Conservation (phyloP, 176 grass and related monocot genomes). For the Oryza nivara region DNA sequence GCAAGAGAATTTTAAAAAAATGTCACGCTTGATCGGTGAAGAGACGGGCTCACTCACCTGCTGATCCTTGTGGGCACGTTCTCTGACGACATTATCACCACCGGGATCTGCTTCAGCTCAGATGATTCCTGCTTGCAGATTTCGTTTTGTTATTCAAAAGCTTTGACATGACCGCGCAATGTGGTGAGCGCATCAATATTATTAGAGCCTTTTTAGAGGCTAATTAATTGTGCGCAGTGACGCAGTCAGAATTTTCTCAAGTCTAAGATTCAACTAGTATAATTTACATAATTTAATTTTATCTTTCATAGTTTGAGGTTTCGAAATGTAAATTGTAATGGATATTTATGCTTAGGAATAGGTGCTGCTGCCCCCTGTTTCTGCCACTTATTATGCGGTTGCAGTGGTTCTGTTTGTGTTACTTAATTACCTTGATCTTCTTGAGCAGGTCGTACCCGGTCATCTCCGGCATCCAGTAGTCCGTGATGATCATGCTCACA, state of each 20-base stretch:
- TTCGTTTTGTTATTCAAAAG: neutral
- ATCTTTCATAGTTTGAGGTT: no score
- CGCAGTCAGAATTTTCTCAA: no score
- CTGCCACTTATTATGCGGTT: neutral
- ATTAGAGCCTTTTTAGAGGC: neutral
- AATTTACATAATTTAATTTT: no score
- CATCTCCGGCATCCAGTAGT: conserved; percentile 63
- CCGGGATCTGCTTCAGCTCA: conserved; percentile 50
- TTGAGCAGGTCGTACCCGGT: conserved; percentile 53
- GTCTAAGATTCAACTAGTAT: no score
- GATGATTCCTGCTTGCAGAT: conserved; percentile 40
- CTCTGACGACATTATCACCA: conserved; percentile 56
- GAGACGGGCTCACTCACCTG: conserved; percentile 17
- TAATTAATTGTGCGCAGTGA: neutral
- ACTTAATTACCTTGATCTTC: conserved; percentile 44
- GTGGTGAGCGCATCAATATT: neutral
- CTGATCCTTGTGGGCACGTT: conserved; percentile 49
- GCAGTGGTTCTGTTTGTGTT: neutral
- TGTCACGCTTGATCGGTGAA: neutral
- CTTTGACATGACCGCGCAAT: neutral
- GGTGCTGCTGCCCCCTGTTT: no score
- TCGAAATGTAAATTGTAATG: no score
- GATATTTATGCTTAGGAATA: no score
- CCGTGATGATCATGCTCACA: conserved; percentile 58
- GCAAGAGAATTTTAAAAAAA: neutral